A percentile compares a stretch with the other conserved stretches of the same genome.
phyloP scores from a whole-genome alignment of 2,329 filamentous ascomycete species.

The Capronia coronata region DNA sequence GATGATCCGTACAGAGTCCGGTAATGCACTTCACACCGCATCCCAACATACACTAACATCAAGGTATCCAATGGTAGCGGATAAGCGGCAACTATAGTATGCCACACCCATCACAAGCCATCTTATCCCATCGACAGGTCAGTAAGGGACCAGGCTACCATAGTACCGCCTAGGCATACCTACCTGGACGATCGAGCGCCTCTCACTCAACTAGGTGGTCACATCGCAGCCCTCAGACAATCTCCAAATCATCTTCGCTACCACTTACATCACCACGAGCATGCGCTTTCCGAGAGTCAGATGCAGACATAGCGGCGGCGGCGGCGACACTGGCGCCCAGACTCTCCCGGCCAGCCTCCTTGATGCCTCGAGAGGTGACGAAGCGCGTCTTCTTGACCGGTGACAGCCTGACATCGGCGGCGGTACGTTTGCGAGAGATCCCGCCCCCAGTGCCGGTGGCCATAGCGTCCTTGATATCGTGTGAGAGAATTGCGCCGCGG shows the following conservation, averaged over 20 bases:
- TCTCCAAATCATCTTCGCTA: slow-evolving; percentile 37
- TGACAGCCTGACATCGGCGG: slow-evolving; percentile 37
- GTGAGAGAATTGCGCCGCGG: not conserved
- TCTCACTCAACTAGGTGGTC: too few relatives aligned
- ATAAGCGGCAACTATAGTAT: too few relatives aligned
- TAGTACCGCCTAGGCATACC: too few relatives aligned
- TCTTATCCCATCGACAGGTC: too few relatives aligned
- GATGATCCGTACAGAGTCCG: too few relatives aligned
- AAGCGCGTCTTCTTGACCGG: slow-evolving; percentile 56
- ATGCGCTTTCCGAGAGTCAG: not conserved
- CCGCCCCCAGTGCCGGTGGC: slow-evolving; percentile 6
- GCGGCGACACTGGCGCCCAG: slow-evolving; percentile 44
- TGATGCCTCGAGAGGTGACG: slow-evolving; percentile 68
- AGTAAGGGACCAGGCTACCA: too few relatives aligned
- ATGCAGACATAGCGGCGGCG: slow-evolving; percentile 25
- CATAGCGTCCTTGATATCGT: not conserved
- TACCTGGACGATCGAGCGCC: too few relatives aligned
- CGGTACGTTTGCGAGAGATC: slow-evolving; percentile 31
- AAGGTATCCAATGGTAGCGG: too few relatives aligned
- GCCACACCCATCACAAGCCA: too few relatives aligned
- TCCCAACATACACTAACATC: too few relatives aligned
- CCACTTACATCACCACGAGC: slow-evolving; percentile 43
- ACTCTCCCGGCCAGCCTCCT: slow-evolving; percentile 69
- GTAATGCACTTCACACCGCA: too few relatives aligned
- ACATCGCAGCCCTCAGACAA: too few relatives aligned